Evolutionary conservation across 2,329 filamentous ascomycete species (phyloP).

Genomic region (Meredithiella fracta): DNA sequence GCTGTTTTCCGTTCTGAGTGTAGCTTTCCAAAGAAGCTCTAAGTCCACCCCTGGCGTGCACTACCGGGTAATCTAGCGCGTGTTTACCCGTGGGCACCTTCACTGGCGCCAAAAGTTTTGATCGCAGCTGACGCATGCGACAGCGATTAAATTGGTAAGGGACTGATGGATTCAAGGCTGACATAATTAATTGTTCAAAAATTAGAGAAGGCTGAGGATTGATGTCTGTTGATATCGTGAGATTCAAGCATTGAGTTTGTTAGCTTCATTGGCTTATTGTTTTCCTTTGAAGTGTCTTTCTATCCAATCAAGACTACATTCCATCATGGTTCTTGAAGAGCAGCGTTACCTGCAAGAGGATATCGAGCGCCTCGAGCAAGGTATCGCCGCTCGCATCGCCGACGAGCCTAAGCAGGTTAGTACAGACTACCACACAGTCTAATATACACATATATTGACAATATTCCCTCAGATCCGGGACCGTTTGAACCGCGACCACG

Average conservation of each 20-base stretch:
- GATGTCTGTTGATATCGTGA: background rate
- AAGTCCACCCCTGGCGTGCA: conserved; percentile 1
- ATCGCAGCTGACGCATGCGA: background rate
- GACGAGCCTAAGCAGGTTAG: conserved; percentile 79
- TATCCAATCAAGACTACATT: background rate
- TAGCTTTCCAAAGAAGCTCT: background rate
- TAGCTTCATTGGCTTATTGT: background rate
- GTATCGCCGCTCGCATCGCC: conserved; percentile 70
- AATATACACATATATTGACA: conserved; percentile 15
- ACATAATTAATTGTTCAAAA: conserved; percentile 1
- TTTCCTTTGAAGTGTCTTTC: background rate
- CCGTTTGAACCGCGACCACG: conserved; percentile 77
- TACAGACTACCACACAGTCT: conserved; percentile 15
- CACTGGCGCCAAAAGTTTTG: background rate
- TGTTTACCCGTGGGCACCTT: conserved; percentile 2
- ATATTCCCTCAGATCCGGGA: conserved; percentile 54
- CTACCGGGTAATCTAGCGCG: conserved; percentile 1
- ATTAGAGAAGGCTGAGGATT: conserved; percentile 10
- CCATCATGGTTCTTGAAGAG: conserved; percentile 69
- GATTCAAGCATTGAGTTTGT: background rate
- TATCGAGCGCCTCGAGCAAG: conserved; percentile 87
- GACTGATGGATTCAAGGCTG: conserved; percentile 8
- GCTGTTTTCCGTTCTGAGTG: background rate
- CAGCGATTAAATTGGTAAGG: background rate
- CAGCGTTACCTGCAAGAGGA: conserved; percentile 92